Evolutionary conservation across 2,329 filamentous ascomycete genomes (phyloP), one percentile per base, ranked within the genome.

Genomic region (Beauveria sp.): DNA sequence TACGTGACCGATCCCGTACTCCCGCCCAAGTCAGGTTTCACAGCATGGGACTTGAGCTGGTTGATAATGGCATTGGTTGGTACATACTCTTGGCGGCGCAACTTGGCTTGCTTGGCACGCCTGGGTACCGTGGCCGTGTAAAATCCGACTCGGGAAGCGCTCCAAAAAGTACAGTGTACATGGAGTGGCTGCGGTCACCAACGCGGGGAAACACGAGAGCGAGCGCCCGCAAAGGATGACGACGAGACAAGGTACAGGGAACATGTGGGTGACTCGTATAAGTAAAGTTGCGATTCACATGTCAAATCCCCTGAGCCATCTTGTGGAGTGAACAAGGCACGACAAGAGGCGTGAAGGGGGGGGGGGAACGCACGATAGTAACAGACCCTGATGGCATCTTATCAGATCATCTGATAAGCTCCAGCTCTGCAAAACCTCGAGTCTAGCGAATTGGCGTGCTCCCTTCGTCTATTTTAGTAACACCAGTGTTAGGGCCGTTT

Each of bases 321-420:
- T 38, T 38, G 34, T 38, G 34, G 12, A 38, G 34, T 14, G 12
- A 38, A 38, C 34, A 38, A 14, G 31, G 34, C 34, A 14, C 12
- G 34, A 38, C 1, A 38, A 38, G 12, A 38, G 34, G 42, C 28
- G 31, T 12, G n/a, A 1, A 16, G 43, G n/a, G 12, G 45, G 26
- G 9, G 34, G 46, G 31, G 34, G 18, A n/a, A 42, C 26, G 18
- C 18, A n/a, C 14, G 28, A 9, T 22, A 16, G 42, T 8, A 38
- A 10, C n/a, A 28, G 16, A 34, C 26, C 18, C 49, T 42, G 57
- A 42, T 50, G 18, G 31, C 42, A 59, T 63, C 49, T 59, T 63
- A 63, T 63, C 61, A 54, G 61, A 63, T 63, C 7, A 63, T 63
- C 61, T 63, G 61, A 63, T 63, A 59, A 63, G 45, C 45, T 24